Conservation (phyloP, 1,284 basidiomycete species). For the Microbotryum violaceum region DNA sequence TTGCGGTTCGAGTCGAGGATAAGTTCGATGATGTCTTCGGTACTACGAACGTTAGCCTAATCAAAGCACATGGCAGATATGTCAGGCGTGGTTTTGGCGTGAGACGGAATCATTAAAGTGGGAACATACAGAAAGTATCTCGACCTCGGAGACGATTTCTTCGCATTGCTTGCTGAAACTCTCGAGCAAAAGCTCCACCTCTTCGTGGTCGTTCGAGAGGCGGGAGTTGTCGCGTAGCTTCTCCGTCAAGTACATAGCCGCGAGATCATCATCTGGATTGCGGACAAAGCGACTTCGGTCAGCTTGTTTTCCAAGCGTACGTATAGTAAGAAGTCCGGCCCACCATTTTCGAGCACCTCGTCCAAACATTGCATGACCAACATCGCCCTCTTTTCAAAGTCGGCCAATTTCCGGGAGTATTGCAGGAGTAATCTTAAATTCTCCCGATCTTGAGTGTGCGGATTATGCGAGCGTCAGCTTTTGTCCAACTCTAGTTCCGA, state of each 20-base stretch:
- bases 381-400: conserved; percentile 81
- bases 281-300: not conserved
- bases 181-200: conserved; percentile 85
- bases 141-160: conserved; percentile 87
- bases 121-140: conserved; percentile 65
- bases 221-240: conserved; percentile 56
- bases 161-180: conserved; percentile 92
- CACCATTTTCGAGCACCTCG: conserved; percentile 81
- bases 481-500: too few relatives aligned
- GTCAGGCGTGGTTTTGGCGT: not conserved
- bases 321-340: conserved; percentile 12
- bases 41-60: conserved; percentile 84
- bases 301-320: not conserved
- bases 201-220: conserved; percentile 71
- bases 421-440: conserved; percentile 81
- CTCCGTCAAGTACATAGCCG: conserved; percentile 82
- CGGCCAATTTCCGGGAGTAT: conserved; percentile 74
- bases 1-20: conserved; percentile 96
- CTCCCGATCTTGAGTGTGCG: conserved; percentile 53
- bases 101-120: conserved; percentile 1
- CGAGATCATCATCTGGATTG: conserved; percentile 74
- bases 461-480: too few relatives aligned
- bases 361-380: conserved; percentile 81
- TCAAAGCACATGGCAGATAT: not conserved
- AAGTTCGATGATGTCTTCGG: conserved; percentile 94